Conservation (phyloP, 805 yeast genomes). For the Metschnikowia drakensbergensis region DNA sequence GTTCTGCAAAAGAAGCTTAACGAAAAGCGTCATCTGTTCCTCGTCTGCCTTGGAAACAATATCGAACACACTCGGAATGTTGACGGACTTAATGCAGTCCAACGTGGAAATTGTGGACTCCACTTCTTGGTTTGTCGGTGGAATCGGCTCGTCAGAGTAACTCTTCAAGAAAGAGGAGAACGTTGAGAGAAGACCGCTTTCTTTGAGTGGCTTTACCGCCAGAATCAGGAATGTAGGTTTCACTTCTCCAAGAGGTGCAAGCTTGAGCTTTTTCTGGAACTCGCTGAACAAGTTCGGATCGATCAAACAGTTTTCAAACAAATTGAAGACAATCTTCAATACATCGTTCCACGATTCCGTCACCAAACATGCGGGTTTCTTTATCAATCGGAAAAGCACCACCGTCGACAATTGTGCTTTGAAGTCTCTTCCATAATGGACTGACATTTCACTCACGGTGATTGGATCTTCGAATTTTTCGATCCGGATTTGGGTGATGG, state of each 20-base stretch:
- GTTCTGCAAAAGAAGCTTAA: constrained; percentile 24
- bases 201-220: constrained; percentile 62
- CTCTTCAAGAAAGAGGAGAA: constrained; percentile 91
- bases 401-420: constrained; percentile 89
- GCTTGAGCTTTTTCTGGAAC: constrained; percentile 54
- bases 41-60: constrained; percentile 39
- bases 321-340: constrained; percentile 53
- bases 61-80: constrained; percentile 52
- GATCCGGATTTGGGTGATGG: constrained; percentile 35
- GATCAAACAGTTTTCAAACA: constrained; percentile 71
- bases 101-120: constrained; percentile 78
- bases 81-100: constrained; percentile 76
- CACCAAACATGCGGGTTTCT: constrained; percentile 50
- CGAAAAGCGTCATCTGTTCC: constrained; percentile 38
- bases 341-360: constrained; percentile 60
- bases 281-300: constrained; percentile 58
- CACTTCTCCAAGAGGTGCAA: constrained; percentile 56
- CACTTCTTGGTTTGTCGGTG: constrained; percentile 91
- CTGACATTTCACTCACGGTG: constrained; percentile 76
- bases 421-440: constrained; percentile 83
- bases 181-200: constrained; percentile 78
- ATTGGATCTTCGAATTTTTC: constrained; percentile 56
- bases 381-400: constrained; percentile 74
- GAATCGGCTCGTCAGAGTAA: constrained; percentile 76
- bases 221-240: constrained; percentile 64